Evolutionary conservation across 352 stramenopile genomes (phyloP), one percentile per base, ranked within the genome.

Genomic region (Globisporangium spiculum): DNA sequence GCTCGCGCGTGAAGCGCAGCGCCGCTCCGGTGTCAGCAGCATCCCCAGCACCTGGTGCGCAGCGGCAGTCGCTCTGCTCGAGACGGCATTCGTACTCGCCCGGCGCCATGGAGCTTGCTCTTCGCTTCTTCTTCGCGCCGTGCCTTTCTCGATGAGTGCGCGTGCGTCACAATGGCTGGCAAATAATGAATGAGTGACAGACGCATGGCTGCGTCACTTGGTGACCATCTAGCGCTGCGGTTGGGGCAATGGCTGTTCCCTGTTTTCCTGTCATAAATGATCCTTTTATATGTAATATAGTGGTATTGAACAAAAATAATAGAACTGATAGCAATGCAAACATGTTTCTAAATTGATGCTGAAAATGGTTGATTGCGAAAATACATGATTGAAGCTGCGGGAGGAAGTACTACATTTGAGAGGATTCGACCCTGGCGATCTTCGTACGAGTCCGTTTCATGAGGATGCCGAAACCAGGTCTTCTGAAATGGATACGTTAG

Each of bases 11-110:
- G 56, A 83, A 76, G 24, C 41, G 63, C 26, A 84, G 60, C 3
- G 22, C 16, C 1, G 27, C 54, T 7, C 24, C 26, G 14, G 59
- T 59, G 0, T n/a, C 41, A 8, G 16, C 44, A 24, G 44, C 18
- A 8, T 6, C 41, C 4, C 3, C 6, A 9, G 16, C 41, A 20
- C 16, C 41, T 22, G 4, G 14, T 6, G 38, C 12, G 38, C 60
- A 30, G 34, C 67, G 66, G 18, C 70, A 66, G 57, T 69, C 62
- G 50, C 57, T 41, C 24, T 56, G 59, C 27, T 57, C 55, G n/a
- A 85, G 56, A 30, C 67, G 46, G 16, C 62, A 68, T 38, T 75
- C 75, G 48, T 83, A 85, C 59, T 83, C 77, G 16, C 71, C 74
- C 14, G 78, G 75, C 48, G 44, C 60, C 60, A 66, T 66, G 9